Evolutionary conservation across 2,329 filamentous ascomycete species (phyloP), one percentile per base, ranked within the genome.

Genomic region (Coniochaeta ligniaria): DNA sequence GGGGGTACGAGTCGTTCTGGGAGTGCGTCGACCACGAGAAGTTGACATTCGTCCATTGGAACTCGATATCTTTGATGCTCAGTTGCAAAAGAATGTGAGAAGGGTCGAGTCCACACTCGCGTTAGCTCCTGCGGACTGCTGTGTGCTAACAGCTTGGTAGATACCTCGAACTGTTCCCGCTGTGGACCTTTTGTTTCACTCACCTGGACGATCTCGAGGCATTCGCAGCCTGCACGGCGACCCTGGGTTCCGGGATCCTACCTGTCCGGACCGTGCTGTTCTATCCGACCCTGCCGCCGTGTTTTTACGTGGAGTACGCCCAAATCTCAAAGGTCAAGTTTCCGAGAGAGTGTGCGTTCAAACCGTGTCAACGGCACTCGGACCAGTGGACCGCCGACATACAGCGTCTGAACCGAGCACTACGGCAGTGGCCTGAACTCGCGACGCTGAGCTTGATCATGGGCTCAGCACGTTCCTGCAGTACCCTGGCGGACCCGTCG

Each of bases 161-260:
- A 47, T 58, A 58, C 17, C 38, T 47, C 28, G 57, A 58, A n/a
- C 20, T 47, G 7, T 47, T 26, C 16, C 57, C 35, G 22, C 57
- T 58, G 4, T 58, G 57, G 57, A 58, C 57, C n/a, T 58, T 58
- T 16, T 45, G 38, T 24, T 58, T 58, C 28, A 41, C 47, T 14
- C 11, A 35, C 36, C 26, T 58, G 4, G 14, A 33, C 57, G 22
- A 58, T 16, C 57, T 58, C 33, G 36, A 28, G 20, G 35, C 36
- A 28, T 58, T 58, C 20, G 57, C 28, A 4, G 20, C 43, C 20
- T 47, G 43, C 43, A 20, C 28, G 22, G 28, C 52, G 7, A 20
- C n/a, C 14, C 7, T 55, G 24, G 26, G 31, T 4, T 17, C 52
- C 14, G 26, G 6, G 8, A 8, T 55, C 28, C 52, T 14, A 26